A percentile compares a stretch with the other conserved stretches of the same genome.
Conservation (phyloP, 2,329 filamentous ascomycete species). For the Penicillium janthinellum region DNA sequence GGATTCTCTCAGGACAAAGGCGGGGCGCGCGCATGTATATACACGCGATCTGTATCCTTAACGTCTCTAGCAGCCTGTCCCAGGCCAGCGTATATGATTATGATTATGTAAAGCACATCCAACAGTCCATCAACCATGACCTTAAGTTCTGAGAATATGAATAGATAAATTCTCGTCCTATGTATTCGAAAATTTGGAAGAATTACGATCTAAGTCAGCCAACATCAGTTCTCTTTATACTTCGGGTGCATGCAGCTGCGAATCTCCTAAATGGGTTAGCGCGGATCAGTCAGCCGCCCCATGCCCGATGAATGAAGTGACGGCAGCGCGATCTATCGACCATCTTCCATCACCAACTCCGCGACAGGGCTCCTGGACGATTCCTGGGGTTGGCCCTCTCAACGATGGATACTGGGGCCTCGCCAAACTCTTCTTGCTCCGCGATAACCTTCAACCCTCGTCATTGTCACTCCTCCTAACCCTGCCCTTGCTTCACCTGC, state of each 20-base stretch:
- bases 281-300: slow-evolving; percentile 10
- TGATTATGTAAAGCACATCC: background rate
- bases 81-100: background rate
- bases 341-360: slow-evolving; percentile 1
- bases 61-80: background rate
- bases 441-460: background rate
- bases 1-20: slow-evolving; percentile 7
- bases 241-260: background rate
- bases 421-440: background rate
- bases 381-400: slow-evolving; percentile 9
- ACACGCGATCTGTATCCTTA: slow-evolving; percentile 20
- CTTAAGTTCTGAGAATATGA: too few species aligned
- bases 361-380: slow-evolving; percentile 8
- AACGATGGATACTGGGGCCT: slow-evolving; percentile 20
- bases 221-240: background rate
- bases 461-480: slow-evolving; percentile 5
- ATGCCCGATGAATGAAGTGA: slow-evolving; percentile 9
- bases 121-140: background rate
- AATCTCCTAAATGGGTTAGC: slow-evolving; percentile 3
- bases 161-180: background rate
- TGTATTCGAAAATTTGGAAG: background rate
- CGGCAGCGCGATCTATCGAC: slow-evolving; percentile 4
- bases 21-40: slow-evolving; percentile 24
- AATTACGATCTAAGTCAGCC: background rate
- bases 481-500: slow-evolving; percentile 1